Percentiles rank a stretch among this genome's conserved stretches.
phyloP scores from a whole-genome alignment of 305 asterid genomes.

The Fraxinus nigra region DNA sequence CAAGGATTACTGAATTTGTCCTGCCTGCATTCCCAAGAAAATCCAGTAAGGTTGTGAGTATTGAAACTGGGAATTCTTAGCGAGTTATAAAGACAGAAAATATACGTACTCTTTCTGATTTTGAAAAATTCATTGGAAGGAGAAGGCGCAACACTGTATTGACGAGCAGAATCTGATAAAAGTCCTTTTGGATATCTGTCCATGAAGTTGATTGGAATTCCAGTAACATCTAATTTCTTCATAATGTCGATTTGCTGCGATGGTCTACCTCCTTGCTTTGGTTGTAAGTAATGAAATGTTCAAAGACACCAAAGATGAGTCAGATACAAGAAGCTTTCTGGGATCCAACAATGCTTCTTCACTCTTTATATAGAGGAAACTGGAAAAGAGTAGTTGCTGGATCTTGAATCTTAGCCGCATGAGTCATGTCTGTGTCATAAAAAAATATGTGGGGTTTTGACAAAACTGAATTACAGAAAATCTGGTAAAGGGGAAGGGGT shows the following conservation, averaged over 20 bases:
- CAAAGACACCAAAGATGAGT: neutral
- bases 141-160: slow-evolving; percentile 35
- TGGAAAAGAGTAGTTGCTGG: slow-evolving; percentile 12
- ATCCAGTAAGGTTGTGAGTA: neutral
- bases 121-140: slow-evolving; percentile 39
- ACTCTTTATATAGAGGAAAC: slow-evolving; percentile 21
- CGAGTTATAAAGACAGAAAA: neutral
- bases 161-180: slow-evolving; percentile 17
- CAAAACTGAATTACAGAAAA: too few species aligned
- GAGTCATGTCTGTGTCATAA: slow-evolving; percentile 46
- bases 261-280: neutral
- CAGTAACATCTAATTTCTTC: neutral
- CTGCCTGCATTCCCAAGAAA: slow-evolving; percentile 41
- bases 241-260: slow-evolving; percentile 17
- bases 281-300: neutral
- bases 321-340: neutral
- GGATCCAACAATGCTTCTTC: neutral
- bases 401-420: slow-evolving; percentile 21
- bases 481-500: neutral
- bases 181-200: slow-evolving; percentile 1
- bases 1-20: slow-evolving; percentile 37
- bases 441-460: slow-evolving; percentile 6
- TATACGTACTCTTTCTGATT: slow-evolving; percentile 36
- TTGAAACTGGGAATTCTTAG: neutral
- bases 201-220: slow-evolving; percentile 15